Conservation (phyloP, 306 rosid genomes). For the Parietaria judaica region DNA sequence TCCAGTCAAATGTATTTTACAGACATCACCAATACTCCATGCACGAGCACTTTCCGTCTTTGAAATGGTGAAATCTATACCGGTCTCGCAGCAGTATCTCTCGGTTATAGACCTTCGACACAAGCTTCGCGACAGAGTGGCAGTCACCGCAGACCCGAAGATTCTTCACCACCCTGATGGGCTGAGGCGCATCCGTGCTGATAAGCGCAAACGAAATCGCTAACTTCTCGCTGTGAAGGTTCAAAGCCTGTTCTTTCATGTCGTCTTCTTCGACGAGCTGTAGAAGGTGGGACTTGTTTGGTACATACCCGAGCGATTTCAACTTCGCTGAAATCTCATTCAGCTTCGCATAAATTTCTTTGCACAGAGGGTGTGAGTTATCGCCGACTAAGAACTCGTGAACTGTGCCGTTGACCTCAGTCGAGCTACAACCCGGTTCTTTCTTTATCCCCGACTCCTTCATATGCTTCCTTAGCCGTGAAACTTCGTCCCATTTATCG, state of each 20-base stretch:
- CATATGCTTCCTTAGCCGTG: constrained; percentile 48
- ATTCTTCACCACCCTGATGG: constrained; percentile 57
- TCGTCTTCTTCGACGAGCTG: constrained; percentile 54
- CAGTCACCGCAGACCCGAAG: constrained; percentile 21
- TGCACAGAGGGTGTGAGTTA: constrained; percentile 38
- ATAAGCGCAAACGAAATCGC: constrained; percentile 57
- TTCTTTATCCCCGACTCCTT: constrained; percentile 44
- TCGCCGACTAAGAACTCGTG: constrained; percentile 52
- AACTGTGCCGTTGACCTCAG: constrained; percentile 35
- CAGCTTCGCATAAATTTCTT: constrained; percentile 41
- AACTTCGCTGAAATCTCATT: constrained; percentile 46
- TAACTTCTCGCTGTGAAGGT: constrained; percentile 54
- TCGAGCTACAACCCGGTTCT: constrained; percentile 58
- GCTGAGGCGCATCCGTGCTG: constrained; percentile 35
- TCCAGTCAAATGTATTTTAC: too few species aligned
- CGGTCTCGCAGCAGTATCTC: constrained; percentile 53
- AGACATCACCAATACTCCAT: constrained; percentile 45
- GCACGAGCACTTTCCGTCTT: constrained; percentile 52
- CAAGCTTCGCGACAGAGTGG: constrained; percentile 50
- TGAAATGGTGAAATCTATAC: constrained; percentile 56
- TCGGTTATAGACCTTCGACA: constrained; percentile 37
- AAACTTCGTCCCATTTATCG: constrained; percentile 54
- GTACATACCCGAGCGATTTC: constrained; percentile 39
- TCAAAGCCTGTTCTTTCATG: constrained; percentile 41
- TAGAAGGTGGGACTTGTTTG: constrained; percentile 40